These are phyloP conservation scores for Solanum chiquidenum DNA, from an alignment of 257 asterid species.

Conservation along the genomic window DNA sequence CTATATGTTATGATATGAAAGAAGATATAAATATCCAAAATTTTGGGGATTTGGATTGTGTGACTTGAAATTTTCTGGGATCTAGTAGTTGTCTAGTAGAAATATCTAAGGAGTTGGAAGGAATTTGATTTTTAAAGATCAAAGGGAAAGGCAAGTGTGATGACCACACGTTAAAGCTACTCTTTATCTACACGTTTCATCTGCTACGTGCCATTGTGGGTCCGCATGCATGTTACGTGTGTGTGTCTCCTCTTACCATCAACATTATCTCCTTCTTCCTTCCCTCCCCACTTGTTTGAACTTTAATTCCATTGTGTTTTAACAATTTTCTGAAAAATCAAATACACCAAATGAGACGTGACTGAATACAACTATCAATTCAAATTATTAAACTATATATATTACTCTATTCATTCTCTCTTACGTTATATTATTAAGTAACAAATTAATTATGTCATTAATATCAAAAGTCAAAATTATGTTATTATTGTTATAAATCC, in stretches of 20 bases:
- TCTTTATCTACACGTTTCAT: conserved; percentile 38
- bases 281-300: background rate
- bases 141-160: conserved; percentile 35
- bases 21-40: background rate
- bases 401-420: no score
- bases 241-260: background rate
- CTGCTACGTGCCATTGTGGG: conserved; percentile 30
- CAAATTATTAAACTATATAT: background rate
- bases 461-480: no score
- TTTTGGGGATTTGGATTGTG: background rate
- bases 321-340: no score
- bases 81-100: background rate
- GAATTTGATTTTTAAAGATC: background rate
- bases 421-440: no score
- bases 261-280: background rate
- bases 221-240: background rate
- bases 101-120: conserved; percentile 5
- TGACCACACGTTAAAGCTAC: conserved; percentile 75
- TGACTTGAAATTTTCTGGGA: background rate
- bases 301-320: background rate
- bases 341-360: background rate
- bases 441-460: no score
- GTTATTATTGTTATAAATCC: no score
- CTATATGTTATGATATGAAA: background rate
- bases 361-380: background rate